Evolutionary conservation across 2,329 filamentous ascomycete genomes (phyloP).

Genomic region (Botryotinia narcissicola): DNA sequence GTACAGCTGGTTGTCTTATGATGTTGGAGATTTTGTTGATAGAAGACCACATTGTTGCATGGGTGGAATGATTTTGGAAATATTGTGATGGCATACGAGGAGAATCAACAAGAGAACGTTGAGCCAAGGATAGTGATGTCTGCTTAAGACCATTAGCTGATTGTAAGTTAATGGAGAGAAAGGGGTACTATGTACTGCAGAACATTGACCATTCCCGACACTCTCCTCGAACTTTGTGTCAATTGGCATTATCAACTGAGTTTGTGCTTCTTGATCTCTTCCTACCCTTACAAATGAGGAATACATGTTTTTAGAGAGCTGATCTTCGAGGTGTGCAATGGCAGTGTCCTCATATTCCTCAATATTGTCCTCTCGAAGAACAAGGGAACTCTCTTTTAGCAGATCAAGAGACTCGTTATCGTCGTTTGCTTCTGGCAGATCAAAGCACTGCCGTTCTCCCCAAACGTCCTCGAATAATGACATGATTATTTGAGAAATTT

Average conservation of each 20-base stretch:
- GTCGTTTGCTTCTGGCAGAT: not conserved
- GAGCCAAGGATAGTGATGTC: too few species aligned
- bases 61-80: not conserved
- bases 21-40: not conserved
- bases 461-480: not conserved
- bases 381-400: not conserved
- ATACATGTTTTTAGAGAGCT: not conserved
- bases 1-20: too few species aligned
- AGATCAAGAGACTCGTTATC: not conserved
- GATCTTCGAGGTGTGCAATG: not conserved
- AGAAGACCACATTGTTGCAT: not conserved
- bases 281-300: fast-evolving
- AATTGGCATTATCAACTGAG: not conserved
- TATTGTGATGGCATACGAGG: not conserved
- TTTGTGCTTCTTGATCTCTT: not conserved
- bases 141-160: not conserved
- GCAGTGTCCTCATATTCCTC: not conserved
- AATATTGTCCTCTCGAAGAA: not conserved
- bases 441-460: not conserved
- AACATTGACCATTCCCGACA: too few species aligned
- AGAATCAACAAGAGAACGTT: not conserved
- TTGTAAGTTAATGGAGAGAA: too few species aligned
- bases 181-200: not conserved
- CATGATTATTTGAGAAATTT: not conserved
- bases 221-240: not conserved